Base-by-base conservation (phyloP, 2,329 filamentous ascomycete genomes). In the Cytospora paraplurivora region DNA sequence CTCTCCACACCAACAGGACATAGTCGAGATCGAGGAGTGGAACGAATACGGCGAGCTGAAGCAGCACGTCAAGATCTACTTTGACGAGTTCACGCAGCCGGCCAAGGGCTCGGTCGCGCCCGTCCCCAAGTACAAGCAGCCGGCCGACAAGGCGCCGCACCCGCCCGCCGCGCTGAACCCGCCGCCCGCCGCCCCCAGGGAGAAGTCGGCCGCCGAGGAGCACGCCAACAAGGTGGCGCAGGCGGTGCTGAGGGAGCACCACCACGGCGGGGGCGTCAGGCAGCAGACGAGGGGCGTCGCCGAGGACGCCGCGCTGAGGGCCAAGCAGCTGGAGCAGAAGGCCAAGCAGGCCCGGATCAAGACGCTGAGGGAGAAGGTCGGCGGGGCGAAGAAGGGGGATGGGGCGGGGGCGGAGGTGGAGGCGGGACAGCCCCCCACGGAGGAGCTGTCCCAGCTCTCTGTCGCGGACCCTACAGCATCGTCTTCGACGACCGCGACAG, bases 21-120 rank as follows among this genome's bases (percentile, higher is more conserved):
- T 97, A 56, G 90, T 94, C 68, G 89, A 98, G 76, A 87, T 98
- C 67, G 95, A 99, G 78, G 95, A 99, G 75, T 98, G 94, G 95
- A 99, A 99, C 80, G 95, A 99, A 76, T 97, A 96, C 77, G 93
- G 93, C 77, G 94, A 98, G 78, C 85, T 99, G 66, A 92, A 93
- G 76, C 87, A 94, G 77, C 90, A 94, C 71, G 87, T 98, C 70
- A 87, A 82, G 66, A 85, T 89, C 69, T 86, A 84, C 77, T 84
- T 84, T 74, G 85, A 88, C 77, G 85, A 87, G 69, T 79, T 79
- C 71, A 86, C 84, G 56, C 84, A 86, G 69, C 82, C 84, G 38
- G 74, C 80, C 73, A 81, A 84, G 77, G 74, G 79, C 78, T 75
- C 84, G 69, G 80, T 82, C 59, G 80, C 82, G 17, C 78, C 79